phyloP scores from a whole-genome alignment of 345 rosid species.

The Reutealis trisperma region DNA sequence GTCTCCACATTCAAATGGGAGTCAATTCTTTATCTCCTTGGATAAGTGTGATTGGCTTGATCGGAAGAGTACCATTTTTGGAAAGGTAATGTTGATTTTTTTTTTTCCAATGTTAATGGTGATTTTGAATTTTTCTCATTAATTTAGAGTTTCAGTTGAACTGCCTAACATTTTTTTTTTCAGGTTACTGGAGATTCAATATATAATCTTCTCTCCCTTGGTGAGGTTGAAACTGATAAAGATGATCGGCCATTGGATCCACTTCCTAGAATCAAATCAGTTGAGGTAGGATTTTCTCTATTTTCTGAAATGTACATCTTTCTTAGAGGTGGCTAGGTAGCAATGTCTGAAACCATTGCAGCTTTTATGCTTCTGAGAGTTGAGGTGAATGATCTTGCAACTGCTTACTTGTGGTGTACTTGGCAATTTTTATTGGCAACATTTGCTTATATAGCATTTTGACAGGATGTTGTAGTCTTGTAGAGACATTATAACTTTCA shows the following conservation, averaged over 20 bases:
- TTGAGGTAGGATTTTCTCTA: conserved; percentile 56
- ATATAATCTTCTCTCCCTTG: conserved; percentile 71
- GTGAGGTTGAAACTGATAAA: conserved; percentile 75
- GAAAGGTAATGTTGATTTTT: conserved; percentile 56
- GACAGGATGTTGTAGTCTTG: background rate
- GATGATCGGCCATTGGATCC: conserved; percentile 86
- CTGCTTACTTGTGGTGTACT: background rate
- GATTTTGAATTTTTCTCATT: background rate
- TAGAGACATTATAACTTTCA: background rate
- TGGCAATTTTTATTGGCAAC: background rate
- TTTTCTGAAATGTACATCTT: background rate
- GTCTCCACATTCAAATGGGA: conserved; percentile 79
- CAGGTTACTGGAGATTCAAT: conserved; percentile 91
- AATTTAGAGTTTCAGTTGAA: conserved; percentile 11
- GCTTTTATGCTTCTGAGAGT: background rate
- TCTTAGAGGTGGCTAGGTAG: background rate
- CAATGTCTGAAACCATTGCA: background rate
- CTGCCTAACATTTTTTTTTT: conserved; percentile 27
- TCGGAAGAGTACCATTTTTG: conserved; percentile 74
- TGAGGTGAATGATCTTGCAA: conserved; percentile 2
- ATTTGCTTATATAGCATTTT: background rate
- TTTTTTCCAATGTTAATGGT: conserved; percentile 66
- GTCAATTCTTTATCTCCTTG: conserved; percentile 89
- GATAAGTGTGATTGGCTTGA: conserved; percentile 97
- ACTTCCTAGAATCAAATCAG: conserved; percentile 61